Evolutionary conservation across 75 land plant genomes (phyloP).

Genomic region (Chamaecyparis obtusa): DNA sequence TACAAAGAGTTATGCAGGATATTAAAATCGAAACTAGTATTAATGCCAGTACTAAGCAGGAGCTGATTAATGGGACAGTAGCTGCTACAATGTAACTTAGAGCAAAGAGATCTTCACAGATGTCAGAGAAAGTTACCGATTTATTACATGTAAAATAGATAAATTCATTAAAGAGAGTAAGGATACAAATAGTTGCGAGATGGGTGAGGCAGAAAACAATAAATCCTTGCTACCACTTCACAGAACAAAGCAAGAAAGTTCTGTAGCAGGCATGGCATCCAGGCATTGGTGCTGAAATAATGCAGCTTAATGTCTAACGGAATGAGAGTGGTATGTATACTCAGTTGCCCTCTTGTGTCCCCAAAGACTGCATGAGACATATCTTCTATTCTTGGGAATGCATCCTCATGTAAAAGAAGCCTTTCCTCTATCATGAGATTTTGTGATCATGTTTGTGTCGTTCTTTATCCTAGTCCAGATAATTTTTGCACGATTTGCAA

Average conservation of each 20-base stretch:
- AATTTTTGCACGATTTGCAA: neutral
- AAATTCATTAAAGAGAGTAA: neutral
- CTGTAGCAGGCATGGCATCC: neutral
- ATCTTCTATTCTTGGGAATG: neutral
- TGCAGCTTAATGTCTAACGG: neutral
- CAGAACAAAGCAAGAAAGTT: neutral
- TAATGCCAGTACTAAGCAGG: neutral
- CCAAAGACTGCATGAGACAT: neutral
- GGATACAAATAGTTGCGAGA: neutral
- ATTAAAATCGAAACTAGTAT: neutral
- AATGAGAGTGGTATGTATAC: too few species aligned
- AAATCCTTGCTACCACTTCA: neutral
- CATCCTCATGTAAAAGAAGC: neutral
- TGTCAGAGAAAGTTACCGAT: neutral
- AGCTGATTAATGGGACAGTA: neutral
- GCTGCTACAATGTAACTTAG: neutral
- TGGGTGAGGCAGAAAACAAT: neutral
- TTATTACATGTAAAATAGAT: neutral
- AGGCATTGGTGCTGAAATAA: neutral
- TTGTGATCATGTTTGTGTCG: neutral
- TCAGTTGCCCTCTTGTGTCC: neutral
- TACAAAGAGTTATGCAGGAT: neutral
- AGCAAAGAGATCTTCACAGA: neutral
- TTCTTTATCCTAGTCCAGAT: neutral
- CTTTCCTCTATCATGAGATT: neutral